Evolutionary conservation across 129 eudicot species (phyloP).

Genomic region (Ambrosia artemisiifolia): DNA sequence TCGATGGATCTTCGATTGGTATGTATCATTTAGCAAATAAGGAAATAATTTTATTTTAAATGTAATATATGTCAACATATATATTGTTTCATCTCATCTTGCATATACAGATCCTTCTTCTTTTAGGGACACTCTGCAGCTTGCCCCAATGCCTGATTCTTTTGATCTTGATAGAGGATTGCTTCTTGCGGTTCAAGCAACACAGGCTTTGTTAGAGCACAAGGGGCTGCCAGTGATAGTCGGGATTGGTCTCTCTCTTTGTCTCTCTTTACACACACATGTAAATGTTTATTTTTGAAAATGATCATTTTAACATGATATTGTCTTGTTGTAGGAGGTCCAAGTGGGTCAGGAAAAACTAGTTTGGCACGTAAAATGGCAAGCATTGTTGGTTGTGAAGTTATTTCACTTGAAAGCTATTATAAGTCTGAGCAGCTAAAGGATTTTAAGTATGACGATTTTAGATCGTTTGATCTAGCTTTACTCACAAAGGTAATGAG

Average conservation of each 20-base stretch:
- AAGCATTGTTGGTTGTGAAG: slow-evolving; percentile 98
- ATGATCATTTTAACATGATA: background rate
- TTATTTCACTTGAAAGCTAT: slow-evolving; percentile 94
- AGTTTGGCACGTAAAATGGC: slow-evolving; percentile 99
- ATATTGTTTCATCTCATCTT: slow-evolving; percentile 52
- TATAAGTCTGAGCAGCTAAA: slow-evolving; percentile 84
- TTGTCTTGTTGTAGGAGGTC: slow-evolving; percentile 74
- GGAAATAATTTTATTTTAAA: background rate
- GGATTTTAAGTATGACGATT: slow-evolving; percentile 89
- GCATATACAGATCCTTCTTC: slow-evolving; percentile 81
- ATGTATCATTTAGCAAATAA: slow-evolving; percentile 24
- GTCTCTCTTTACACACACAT: background rate
- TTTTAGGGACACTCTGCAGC: slow-evolving; percentile 82
- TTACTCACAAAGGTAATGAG: slow-evolving; percentile 74
- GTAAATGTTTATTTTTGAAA: too few relatives aligned
- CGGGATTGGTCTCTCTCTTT: slow-evolving; percentile 74
- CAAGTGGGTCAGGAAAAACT: slow-evolving; percentile 99
- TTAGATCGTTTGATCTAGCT: slow-evolving; percentile 83
- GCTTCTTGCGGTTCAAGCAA: slow-evolving; percentile 95
- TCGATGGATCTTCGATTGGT: slow-evolving; percentile 56
- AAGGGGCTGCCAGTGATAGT: slow-evolving; percentile 94
- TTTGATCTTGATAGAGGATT: slow-evolving; percentile 95
- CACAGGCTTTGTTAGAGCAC: slow-evolving; percentile 92
- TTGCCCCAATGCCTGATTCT: slow-evolving; percentile 97
- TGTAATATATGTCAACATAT: background rate